Conservation (phyloP, 192 early-diverging fungal species). For the Kickxella alabastrina region DNA sequence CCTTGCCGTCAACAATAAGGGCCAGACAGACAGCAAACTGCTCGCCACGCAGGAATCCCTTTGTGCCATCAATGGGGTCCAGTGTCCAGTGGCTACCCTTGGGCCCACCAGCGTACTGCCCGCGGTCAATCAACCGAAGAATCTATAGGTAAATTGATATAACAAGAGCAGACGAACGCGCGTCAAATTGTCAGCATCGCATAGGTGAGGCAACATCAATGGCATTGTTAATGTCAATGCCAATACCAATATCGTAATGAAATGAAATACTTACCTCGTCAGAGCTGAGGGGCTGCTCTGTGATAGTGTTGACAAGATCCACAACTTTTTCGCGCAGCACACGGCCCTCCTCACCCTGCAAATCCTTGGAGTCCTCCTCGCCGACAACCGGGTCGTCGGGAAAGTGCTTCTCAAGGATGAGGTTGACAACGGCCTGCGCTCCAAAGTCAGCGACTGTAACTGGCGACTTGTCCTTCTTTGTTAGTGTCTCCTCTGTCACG, state of each 20-base stretch:
- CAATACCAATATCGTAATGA: too few relatives aligned
- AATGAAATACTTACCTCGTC: constrained; percentile 76
- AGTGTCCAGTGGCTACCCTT: constrained; percentile 79
- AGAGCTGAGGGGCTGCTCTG: constrained; percentile 55
- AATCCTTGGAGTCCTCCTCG: constrained; percentile 89
- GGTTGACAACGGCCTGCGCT: constrained; percentile 92
- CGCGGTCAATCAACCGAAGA: constrained; percentile 84
- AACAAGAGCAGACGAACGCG: not conserved
- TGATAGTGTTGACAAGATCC: constrained; percentile 71
- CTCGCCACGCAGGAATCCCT: constrained; percentile 95
- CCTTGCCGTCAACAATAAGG: constrained; percentile 82
- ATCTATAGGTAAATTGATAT: too few relatives aligned
- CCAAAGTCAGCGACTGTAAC: constrained; percentile 98
- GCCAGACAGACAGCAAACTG: constrained; percentile 97
- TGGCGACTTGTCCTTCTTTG: constrained; percentile 92
- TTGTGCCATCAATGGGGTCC: constrained; percentile 95
- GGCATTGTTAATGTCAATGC: too few relatives aligned
- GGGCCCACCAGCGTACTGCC: constrained; percentile 74
- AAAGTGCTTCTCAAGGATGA: constrained; percentile 69
- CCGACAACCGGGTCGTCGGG: constrained; percentile 90
- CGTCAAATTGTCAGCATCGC: too few relatives aligned
- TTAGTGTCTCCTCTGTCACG: constrained; percentile 76
- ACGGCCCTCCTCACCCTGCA: constrained; percentile 66
- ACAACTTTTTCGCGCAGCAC: constrained; percentile 72
- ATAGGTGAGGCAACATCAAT: too few relatives aligned